Evolutionary conservation across 192 early-diverging fungal genomes (phyloP), one percentile per base, ranked within the genome.

Genomic region (Mortierella hygrophila): DNA sequence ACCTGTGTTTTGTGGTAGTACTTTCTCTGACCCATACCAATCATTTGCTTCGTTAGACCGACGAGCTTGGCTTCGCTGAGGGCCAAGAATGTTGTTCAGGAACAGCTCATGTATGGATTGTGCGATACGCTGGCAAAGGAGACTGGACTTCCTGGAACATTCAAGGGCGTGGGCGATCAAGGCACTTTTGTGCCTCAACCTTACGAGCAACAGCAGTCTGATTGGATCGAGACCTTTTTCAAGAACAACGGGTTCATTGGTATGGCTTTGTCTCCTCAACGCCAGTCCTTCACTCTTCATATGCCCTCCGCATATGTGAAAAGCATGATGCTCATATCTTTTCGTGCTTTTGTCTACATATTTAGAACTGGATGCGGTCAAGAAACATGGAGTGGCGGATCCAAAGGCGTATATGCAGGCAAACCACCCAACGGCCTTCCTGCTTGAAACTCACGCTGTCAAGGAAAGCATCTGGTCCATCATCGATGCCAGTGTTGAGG

Each of bases 401-500:
- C 84, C 84, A 26, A 86, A 78, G 41, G 65, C 60, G 8, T 81
- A 86, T 44, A 20, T 86, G 0, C 47, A 70, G 32, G 32, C 84
- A 41, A 86, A 86, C n/a, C 79, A 86, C 41, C 79, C 84, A 26
- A 68, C 75, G 11, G 70, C 79, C 11, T n/a, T 86, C 0, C 18
- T 86, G 1, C 79, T 86, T 0, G 84, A 86, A 20, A 74, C 69
- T 2, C 76, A 86, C 41, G 75, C 71, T 32, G 79, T 86, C 6
- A 81, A 81, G 18, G 84, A 86, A 2, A 86, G 75, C 15, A 86
- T 86, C 9, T 86, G 84, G 84, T 86, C 84, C 5, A 77, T 86
- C 20, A 68, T 86, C 18, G 84, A 86, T 70, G 84, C 84, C 42
- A 86, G 75, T 37, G 76, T 86, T 41, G 84, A 86, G 16, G 84